phyloP scores from a whole-genome alignment of 2,329 filamentous ascomycete species.

The Colletotrichum orbiculare region DNA sequence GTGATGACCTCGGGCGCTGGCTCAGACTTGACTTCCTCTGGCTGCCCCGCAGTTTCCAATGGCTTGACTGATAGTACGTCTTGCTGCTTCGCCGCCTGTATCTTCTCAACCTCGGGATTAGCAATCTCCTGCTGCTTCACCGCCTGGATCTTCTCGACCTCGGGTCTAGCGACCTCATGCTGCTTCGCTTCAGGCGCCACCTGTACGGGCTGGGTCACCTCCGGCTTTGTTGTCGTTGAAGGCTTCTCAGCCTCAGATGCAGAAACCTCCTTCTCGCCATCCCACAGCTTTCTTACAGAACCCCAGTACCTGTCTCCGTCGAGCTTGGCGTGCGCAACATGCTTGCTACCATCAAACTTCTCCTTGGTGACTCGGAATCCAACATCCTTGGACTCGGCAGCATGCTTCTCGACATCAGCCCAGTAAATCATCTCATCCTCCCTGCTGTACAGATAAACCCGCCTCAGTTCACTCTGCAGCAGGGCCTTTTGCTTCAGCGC shows the following conservation, averaged over 20 bases:
- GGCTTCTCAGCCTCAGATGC: background rate
- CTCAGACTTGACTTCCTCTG: background rate
- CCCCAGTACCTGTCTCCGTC: slow-evolving; percentile 63
- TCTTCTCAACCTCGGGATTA: background rate
- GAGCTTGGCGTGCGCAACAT: slow-evolving; percentile 61
- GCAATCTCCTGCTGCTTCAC: background rate
- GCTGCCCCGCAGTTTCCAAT: background rate
- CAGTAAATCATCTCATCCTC: slow-evolving; percentile 60
- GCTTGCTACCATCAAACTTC: slow-evolving; percentile 57
- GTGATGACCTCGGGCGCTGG: background rate
- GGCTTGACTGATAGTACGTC: background rate
- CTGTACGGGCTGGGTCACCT: background rate
- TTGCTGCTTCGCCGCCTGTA: background rate
- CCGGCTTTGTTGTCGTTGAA: background rate
- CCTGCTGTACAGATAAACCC: slow-evolving; percentile 64
- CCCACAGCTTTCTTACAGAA: slow-evolving; percentile 59
- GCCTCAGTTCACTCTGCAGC: slow-evolving; percentile 52
- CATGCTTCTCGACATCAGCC: slow-evolving; percentile 61
- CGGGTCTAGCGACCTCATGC: background rate
- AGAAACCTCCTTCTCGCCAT: slow-evolving; percentile 38
- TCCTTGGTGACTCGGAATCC: slow-evolving; percentile 58
- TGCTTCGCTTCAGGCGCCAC: background rate
- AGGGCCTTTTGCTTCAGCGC: slow-evolving; percentile 49
- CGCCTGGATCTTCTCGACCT: background rate
- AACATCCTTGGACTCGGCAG: slow-evolving; percentile 49